Evolutionary conservation across 1,284 basidiomycete species (phyloP).

Genomic region (Gymnopus androsaceus): DNA sequence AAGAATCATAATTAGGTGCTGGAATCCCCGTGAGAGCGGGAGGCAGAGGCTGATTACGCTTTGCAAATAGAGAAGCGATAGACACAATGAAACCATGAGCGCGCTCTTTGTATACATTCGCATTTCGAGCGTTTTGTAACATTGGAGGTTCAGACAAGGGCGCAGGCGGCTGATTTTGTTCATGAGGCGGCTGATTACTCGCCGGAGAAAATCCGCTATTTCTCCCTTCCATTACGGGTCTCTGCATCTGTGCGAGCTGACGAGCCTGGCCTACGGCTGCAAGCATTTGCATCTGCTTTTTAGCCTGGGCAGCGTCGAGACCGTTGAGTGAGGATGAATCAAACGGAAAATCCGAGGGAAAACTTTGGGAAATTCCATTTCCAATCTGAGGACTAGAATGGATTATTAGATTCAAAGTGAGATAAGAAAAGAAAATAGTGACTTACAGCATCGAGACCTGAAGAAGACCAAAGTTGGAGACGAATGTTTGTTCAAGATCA

Average conservation of each 20-base stretch:
- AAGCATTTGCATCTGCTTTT: conserved; percentile 76
- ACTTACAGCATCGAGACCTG: conserved; percentile 13
- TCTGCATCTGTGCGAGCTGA: conserved; percentile 38
- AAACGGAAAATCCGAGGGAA: conserved; percentile 31
- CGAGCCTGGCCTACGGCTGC: conserved; percentile 63
- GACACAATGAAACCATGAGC: conserved; percentile 58
- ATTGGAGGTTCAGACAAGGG: conserved; percentile 48
- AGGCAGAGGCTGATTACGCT: conserved; percentile 61
- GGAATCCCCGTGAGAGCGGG: conserved; percentile 62
- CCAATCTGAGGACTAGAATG: conserved; percentile 31
- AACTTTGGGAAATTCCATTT: conserved; percentile 18
- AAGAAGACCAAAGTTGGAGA: no score
- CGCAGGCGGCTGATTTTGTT: conserved; percentile 39
- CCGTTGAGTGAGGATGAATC: conserved; percentile 33
- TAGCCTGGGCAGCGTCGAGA: conserved; percentile 55
- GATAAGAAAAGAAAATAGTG: conserved; percentile 3
- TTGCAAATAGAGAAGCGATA: conserved; percentile 58
- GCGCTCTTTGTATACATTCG: conserved; percentile 46
- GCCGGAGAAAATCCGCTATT: conserved; percentile 50
- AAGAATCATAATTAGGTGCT: conserved; percentile 59
- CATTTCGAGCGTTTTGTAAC: conserved; percentile 33
- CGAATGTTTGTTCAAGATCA: background rate
- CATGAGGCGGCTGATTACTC: conserved; percentile 47
- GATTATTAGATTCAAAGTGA: no score
- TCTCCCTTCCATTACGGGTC: conserved; percentile 53